Evolutionary conservation across 75 land plant genomes (phyloP), one percentile per base, ranked within the genome.

Genomic region (Picea glauca): DNA sequence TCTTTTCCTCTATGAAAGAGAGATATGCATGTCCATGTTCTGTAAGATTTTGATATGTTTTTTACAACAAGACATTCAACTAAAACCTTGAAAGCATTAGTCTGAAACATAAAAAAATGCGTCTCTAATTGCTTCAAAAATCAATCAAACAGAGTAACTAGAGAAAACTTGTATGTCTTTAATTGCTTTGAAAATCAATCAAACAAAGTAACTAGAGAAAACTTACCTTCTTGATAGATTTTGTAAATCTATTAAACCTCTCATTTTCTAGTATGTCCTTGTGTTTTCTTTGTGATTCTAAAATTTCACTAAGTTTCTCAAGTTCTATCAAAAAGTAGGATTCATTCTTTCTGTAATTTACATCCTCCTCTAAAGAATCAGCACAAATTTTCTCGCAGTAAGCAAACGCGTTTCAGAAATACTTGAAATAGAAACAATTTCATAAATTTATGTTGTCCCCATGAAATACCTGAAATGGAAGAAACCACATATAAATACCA

Each of bases 11-110:
- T 43, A 80, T 81, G 58, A 77, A 78, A n/a, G 73, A 81, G 30
- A 81, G 83, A 54, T 78, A 81, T 62, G 83, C 83, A 81, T 81
- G 80, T 62, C 83, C 83, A 64, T 81, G 80, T 30, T 63, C 32
- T n/a, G 83, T 81, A 68, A 81, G 80, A 18, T 26, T 66, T 33
- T 67, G 46, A 58, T 81, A 81, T n/a, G 78, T 78, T 12, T 38
- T 46, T 30, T 79, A 61, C 60, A 81, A 74, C 1, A 18, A 15
- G 8, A 17, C 56, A 67, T 81, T 81, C 33, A 81, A 72, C 83
- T 81, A 38, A 23, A 13, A 43, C 13, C 70, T 32, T 23, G 23
- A 76, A 63, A 76, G 20, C 12, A 17, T 76, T 30, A 57, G 77
- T 59, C n/a, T 6, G 64, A 64, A 64, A 64, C 30, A 64, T 23